Evolutionary conservation across 1,284 basidiomycete genomes (phyloP).

Genomic region (Fomitiporia mediterranea): DNA sequence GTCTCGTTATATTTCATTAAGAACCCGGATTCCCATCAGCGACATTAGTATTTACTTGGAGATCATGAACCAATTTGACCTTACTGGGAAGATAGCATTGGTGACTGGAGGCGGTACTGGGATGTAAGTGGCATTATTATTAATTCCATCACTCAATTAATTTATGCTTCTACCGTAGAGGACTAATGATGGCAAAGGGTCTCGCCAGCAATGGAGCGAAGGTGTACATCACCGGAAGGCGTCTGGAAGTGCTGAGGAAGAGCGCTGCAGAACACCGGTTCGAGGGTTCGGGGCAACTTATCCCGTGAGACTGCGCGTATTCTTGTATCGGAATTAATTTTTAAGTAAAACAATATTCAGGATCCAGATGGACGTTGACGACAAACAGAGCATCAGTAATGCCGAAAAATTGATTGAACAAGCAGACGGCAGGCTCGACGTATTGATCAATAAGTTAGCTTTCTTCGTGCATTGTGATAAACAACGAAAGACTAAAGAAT

Average conservation of each 20-base stretch:
- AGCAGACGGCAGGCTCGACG: slow-evolving; percentile 63
- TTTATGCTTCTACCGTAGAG: slow-evolving; percentile 28
- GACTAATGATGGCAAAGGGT: slow-evolving; percentile 66
- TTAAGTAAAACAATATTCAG: slow-evolving; percentile 32
- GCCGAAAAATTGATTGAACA: slow-evolving; percentile 39
- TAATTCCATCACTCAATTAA: background rate
- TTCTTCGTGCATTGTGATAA: slow-evolving; percentile 49
- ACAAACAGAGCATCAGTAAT: slow-evolving; percentile 58
- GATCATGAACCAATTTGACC: slow-evolving; percentile 33
- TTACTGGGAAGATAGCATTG: slow-evolving; percentile 60
- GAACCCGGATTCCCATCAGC: no score
- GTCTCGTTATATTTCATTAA: no score
- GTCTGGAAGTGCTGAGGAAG: slow-evolving; percentile 57
- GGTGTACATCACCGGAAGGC: slow-evolving; percentile 75
- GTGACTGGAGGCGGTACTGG: slow-evolving; percentile 81
- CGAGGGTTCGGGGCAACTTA: slow-evolving; percentile 37
- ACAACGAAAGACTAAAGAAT: slow-evolving; percentile 49
- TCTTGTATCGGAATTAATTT: slow-evolving; percentile 1
- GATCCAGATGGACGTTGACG: slow-evolving; percentile 63
- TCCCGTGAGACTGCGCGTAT: slow-evolving; percentile 5
- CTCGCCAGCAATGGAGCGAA: slow-evolving; percentile 75
- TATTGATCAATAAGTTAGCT: slow-evolving; percentile 74
- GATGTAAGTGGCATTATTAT: slow-evolving; percentile 35
- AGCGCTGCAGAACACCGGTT: slow-evolving; percentile 36
- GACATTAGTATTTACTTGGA: no score